A percentile compares a stretch with the other conserved stretches of the same genome.
These are phyloP conservation scores for Linnemannia exigua DNA, from an alignment of 192 early-diverging fungal species.

Conservation along the genomic window DNA sequence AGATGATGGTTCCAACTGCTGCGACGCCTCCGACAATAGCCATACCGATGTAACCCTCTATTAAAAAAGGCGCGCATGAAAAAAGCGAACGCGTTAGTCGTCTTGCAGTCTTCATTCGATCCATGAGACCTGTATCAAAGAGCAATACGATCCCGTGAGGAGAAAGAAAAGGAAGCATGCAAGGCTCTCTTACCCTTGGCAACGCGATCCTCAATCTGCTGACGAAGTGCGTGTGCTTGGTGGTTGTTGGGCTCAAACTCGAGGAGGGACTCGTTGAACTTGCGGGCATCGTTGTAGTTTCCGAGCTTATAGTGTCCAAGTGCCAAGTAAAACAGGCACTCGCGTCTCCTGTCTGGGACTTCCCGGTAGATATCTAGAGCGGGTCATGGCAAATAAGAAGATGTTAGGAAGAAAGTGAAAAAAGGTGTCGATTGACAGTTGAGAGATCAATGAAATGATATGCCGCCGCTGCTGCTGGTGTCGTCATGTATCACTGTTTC, in stretches of 20 bases:
- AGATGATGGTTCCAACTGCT: slow-evolving; percentile 75
- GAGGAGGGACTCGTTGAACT: slow-evolving; percentile 88
- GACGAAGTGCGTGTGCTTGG: slow-evolving; percentile 79
- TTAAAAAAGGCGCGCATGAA: not conserved
- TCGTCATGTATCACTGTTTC: not conserved
- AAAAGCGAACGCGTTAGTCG: not conserved
- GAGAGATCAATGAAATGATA: not conserved
- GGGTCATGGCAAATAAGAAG: not conserved
- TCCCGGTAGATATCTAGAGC: slow-evolving; percentile 90
- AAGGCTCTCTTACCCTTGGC: slow-evolving; percentile 63
- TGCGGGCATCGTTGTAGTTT: slow-evolving; percentile 85
- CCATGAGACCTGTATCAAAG: not conserved
- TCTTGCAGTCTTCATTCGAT: not conserved
- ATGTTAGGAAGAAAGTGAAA: no score
- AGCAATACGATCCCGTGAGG: not conserved
- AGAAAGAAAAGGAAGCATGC: not conserved
- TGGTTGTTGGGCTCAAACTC: slow-evolving; percentile 87
- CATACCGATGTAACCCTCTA: slow-evolving; percentile 92
- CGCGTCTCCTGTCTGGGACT: slow-evolving; percentile 84
- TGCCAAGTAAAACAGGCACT: slow-evolving; percentile 96
- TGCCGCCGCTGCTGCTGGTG: not conserved
- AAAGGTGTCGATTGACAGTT: not conserved
- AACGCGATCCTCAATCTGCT: slow-evolving; percentile 88
- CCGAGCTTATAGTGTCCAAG: slow-evolving; percentile 93
- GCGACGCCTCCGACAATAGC: slow-evolving; percentile 87